Percentiles rank a stretch among this genome's conserved stretches.
Conservation (phyloP, 768 basidiomycete genomes). For the Gyrodon lividus region DNA sequence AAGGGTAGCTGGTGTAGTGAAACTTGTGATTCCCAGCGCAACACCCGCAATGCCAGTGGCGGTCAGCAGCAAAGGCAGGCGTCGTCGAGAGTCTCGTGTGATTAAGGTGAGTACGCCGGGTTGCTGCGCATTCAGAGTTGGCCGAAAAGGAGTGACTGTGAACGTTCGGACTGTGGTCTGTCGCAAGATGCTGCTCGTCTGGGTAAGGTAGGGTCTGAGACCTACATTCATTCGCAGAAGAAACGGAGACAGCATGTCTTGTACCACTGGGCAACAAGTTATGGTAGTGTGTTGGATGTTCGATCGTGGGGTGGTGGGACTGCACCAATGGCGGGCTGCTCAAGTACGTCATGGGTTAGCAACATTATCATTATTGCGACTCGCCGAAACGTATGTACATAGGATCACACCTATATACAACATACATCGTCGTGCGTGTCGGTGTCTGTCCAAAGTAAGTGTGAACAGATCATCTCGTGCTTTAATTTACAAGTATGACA, state of each 20-base stretch:
- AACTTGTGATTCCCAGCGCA: slow-evolving; percentile 45
- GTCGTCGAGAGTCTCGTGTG: slow-evolving; percentile 7
- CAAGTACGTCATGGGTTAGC: too few species aligned
- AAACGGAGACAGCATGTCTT: slow-evolving; percentile 12
- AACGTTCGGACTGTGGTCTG: neutral
- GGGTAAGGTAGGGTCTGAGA: slow-evolving; percentile 11
- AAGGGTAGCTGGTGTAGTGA: slow-evolving; percentile 33
- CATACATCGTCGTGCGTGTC: too few species aligned
- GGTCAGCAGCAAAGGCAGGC: slow-evolving; percentile 21
- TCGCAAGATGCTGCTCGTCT: slow-evolving; percentile 3
- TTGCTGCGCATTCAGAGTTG: neutral
- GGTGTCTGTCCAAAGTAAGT: too few species aligned
- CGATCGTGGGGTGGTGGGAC: too few species aligned
- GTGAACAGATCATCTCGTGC: too few species aligned
- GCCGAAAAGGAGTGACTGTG: slow-evolving; percentile 1
- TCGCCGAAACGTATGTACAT: too few species aligned
- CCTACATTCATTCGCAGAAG: slow-evolving; percentile 16
- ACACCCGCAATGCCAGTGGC: slow-evolving; percentile 39
- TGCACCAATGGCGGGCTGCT: too few species aligned
- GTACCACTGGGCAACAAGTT: too few species aligned
- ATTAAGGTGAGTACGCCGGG: neutral
- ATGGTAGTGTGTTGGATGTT: neutral
- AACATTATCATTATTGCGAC: too few species aligned
- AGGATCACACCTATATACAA: too few species aligned
- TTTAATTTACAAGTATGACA: too few species aligned